These are phyloP conservation scores for Colletotrichum sp. DNA, from an alignment of 2,329 filamentous ascomycete genomes.

Conservation along the genomic window DNA sequence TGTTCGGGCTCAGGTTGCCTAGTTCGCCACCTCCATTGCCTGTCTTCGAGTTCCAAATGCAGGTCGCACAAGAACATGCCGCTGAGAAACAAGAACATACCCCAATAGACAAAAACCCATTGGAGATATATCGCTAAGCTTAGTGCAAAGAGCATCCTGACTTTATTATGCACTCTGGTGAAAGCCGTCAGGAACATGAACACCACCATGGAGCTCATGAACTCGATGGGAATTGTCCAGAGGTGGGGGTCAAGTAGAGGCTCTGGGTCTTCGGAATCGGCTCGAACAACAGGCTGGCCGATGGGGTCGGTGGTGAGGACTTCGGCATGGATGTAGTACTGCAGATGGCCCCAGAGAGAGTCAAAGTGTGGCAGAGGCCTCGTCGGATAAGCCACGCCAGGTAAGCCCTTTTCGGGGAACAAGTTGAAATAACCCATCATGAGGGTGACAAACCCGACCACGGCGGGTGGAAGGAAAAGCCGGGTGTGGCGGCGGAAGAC, in stretches of 20 bases:
- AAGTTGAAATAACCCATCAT: slow-evolving; percentile 25
- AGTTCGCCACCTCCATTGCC: neutral
- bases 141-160: neutral
- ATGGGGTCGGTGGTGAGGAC: slow-evolving; percentile 13
- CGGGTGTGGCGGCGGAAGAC: slow-evolving; percentile 18
- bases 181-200: slow-evolving; percentile 57
- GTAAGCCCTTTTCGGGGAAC: neutral
- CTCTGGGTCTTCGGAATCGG: slow-evolving; percentile 28
- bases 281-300: neutral
- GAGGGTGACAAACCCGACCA: neutral
- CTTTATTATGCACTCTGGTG: slow-evolving; percentile 26
- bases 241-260: slow-evolving; percentile 59
- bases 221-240: slow-evolving; percentile 68
- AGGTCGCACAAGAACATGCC: slow-evolving; percentile 7
- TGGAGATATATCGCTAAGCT: neutral
- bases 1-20: neutral
- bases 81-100: neutral
- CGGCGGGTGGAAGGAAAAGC: slow-evolving; percentile 11
- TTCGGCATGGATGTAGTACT: slow-evolving; percentile 23
- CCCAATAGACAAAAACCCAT: neutral
- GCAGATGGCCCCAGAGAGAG: slow-evolving; percentile 44
- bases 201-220: slow-evolving; percentile 60
- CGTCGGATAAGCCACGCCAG: slow-evolving; percentile 26
- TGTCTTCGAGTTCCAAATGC: neutral
- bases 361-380: slow-evolving; percentile 35